Evolutionary conservation across 345 rosid genomes (phyloP), one percentile per base, ranked within the genome.

Genomic region (Citrus medica): DNA sequence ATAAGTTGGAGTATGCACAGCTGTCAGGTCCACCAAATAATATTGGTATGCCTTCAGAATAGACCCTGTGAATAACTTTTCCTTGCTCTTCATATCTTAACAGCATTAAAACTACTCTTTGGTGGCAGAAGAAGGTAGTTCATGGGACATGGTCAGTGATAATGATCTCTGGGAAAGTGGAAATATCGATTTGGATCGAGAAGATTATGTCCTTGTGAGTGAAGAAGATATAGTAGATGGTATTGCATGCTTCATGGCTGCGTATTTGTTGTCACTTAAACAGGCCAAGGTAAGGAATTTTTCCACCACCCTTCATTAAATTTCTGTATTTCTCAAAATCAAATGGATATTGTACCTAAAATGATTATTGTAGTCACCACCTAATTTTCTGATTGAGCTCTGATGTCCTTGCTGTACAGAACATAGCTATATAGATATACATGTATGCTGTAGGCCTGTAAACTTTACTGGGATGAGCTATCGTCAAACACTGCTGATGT

Each of bases 141-240:
- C 97, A 25, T 96, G 99, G 99, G 98, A 90, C 63, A 67, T 96
- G 83, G 89, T 96, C 80, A 86, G 83, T 80, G 83, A 86, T 74
- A 88, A 87, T 81, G 98, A 96, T 90, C 77, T 93, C 64, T 94
- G 94, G 98, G 91, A 80, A 76, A 86, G 80, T 32, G 88, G 85
- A 82, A 75, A 37, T 75, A 16, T 60, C 77, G 89, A 84, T 78
- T 84, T 83, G 69, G 88, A 87, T 22, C 83, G 82, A 67, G 98
- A 92, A 65, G 99, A 90, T 77, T 96, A 91, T 84, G 95, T 94
- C 19, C 83, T 94, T 67, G 99, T 96, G 81, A 91, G 89, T 79
- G 89, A 94, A 88, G 99, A 96, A 86, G 99, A 96, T 87, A 92
- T 96, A 84, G 92, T 92, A 38, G 99, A 96, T 3, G 97, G 98